Conservation (phyloP, 2,329 filamentous ascomycete genomes). For the Aspergillus sp. region DNA sequence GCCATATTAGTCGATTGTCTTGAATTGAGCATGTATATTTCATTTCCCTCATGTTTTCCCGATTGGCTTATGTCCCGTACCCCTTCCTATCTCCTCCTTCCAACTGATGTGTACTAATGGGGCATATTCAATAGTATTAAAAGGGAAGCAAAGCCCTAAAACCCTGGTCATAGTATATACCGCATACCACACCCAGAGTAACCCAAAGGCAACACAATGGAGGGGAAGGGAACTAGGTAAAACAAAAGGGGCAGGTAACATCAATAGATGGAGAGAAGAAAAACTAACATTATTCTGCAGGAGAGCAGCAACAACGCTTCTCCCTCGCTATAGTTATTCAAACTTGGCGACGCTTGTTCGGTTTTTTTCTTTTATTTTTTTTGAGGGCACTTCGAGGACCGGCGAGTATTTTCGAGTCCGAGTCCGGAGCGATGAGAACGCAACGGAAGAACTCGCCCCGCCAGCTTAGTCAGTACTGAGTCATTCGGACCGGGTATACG, state of each 20-base stretch:
- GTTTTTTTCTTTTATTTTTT: neutral
- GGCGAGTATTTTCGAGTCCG: conserved; percentile 38
- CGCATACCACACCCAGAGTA: too few species aligned
- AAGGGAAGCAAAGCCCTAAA: too few species aligned
- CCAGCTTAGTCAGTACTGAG: conserved; percentile 12
- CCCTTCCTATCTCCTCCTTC: too few species aligned
- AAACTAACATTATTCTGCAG: conserved; percentile 3
- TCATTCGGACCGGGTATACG: neutral
- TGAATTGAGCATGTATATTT: neutral
- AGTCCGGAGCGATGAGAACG: conserved; percentile 35
- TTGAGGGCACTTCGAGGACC: conserved; percentile 33
- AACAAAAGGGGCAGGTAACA: neutral
- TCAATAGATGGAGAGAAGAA: neutral
- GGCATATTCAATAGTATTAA: too few species aligned
- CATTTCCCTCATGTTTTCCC: neutral
- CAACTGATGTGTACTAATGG: too few species aligned
- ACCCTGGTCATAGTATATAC: too few species aligned
- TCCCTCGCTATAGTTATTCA: conserved; percentile 6
- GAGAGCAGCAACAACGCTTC: conserved; percentile 4
- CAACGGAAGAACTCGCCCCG: conserved; percentile 30
- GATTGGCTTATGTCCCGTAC: too few species aligned
- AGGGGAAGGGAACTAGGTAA: neutral
- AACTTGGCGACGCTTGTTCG: too few species aligned
- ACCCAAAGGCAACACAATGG: too few species aligned
- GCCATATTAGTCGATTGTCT: conserved; percentile 21